A percentile compares a stretch with the other conserved stretches of the same genome.
phyloP scores from a whole-genome alignment of 768 basidiomycete species.

The Rhodotorula sphaerocarpa region DNA sequence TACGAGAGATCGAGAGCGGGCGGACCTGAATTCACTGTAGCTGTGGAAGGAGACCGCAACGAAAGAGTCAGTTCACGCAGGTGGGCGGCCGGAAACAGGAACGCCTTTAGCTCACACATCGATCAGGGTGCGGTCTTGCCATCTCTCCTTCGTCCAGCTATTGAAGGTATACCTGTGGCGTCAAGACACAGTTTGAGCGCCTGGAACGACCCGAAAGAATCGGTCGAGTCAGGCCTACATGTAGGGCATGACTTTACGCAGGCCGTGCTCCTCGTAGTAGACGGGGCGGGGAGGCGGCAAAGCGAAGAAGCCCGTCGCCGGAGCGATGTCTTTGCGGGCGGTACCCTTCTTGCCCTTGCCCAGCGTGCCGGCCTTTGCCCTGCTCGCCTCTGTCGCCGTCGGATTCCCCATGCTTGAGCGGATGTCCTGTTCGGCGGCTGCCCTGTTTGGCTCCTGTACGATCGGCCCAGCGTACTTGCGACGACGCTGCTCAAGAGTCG shows the following conservation, averaged over 20 bases:
- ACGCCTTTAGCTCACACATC: conserved; percentile 35
- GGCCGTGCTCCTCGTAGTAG: conserved; percentile 30
- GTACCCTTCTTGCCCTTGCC: conserved; percentile 16
- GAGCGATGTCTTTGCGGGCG: conserved; percentile 10
- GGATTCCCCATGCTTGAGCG: neutral
- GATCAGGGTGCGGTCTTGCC: conserved; percentile 30
- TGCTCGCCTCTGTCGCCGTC: neutral
- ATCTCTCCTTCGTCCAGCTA: conserved; percentile 30
- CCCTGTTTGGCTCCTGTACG: too few relatives aligned
- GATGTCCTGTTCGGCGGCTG: too few relatives aligned
- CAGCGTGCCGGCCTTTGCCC: neutral
- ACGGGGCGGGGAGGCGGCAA: conserved; percentile 18
- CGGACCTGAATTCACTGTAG: conserved; percentile 37
- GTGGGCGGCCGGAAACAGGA: too few relatives aligned
- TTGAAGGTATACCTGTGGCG: conserved; percentile 18
- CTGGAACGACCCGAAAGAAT: too few relatives aligned
- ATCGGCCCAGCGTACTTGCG: too few relatives aligned
- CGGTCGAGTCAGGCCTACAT: conserved; percentile 6
- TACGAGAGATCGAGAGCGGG: neutral
- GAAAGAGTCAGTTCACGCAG: too few relatives aligned
- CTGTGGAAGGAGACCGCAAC: conserved; percentile 2
- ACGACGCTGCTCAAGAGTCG: too few relatives aligned
- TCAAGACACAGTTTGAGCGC: too few relatives aligned
- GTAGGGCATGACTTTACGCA: conserved; percentile 34
- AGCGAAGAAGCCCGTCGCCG: conserved; percentile 11